Conservation (phyloP, 2,329 filamentous ascomycete genomes). For the Trematosphaeria pertusa region DNA sequence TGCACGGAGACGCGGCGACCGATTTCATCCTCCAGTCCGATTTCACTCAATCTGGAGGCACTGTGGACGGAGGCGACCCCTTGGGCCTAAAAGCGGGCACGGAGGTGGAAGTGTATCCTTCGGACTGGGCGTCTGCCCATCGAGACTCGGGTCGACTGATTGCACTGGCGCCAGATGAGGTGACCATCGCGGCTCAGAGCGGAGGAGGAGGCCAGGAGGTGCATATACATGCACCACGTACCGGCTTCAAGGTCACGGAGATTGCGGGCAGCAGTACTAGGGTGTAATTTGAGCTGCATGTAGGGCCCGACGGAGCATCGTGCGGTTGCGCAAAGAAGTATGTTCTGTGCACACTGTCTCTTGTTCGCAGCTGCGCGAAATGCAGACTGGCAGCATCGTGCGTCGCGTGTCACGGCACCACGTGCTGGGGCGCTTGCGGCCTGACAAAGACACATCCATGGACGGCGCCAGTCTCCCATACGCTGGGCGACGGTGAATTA, state of each 20-base stretch:
- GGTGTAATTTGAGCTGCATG: conserved; percentile 27
- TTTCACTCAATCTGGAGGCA: conserved; percentile 53
- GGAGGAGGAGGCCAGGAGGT: conserved; percentile 19
- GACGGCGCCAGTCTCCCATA: background rate
- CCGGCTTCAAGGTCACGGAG: conserved; percentile 32
- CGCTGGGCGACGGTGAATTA: conserved; percentile 9
- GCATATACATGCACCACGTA: conserved; percentile 32
- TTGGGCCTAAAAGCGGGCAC: conserved; percentile 61
- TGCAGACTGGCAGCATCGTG: conserved; percentile 24
- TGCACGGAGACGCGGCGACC: conserved; percentile 64
- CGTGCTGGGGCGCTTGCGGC: conserved; percentile 31
- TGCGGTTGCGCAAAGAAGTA: conserved; percentile 20
- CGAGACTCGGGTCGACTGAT: conserved; percentile 31
- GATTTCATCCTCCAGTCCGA: conserved; percentile 53
- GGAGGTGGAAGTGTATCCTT: conserved; percentile 51
- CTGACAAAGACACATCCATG: conserved; percentile 16
- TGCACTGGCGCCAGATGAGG: conserved; percentile 27
- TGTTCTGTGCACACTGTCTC: conserved; percentile 25
- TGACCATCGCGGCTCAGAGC: conserved; percentile 28
- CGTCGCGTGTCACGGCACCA: conserved; percentile 25
- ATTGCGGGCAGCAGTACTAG: conserved; percentile 17
- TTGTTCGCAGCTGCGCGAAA: conserved; percentile 22
- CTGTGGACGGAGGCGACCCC: conserved; percentile 60
- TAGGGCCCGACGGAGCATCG: conserved; percentile 18
- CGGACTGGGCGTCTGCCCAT: conserved; percentile 29